Base-by-base conservation (phyloP, 352 stramenopile genomes). In the Blastocystis sp. region DNA sequence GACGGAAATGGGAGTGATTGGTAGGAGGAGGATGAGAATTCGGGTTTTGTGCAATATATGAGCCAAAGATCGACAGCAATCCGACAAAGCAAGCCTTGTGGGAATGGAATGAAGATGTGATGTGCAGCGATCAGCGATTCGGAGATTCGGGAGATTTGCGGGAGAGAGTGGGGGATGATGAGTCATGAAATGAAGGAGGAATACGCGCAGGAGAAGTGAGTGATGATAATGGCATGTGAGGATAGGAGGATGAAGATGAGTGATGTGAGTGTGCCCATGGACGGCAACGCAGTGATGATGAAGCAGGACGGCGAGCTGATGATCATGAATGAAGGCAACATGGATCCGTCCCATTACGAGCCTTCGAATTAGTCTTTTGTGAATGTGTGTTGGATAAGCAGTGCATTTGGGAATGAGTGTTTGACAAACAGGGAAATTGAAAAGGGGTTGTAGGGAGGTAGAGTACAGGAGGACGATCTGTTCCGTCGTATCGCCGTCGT, bases 381-480 rank as follows among this genome's bases (percentile, higher is more conserved):
- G 48, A 57, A 14, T 57, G 48, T 57, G 48, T 57, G 6, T 57
- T 57, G 6, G 48, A 57, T 57, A 0, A 57, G 48, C 14, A 14
- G 48, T 57, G 48, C 14, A 17, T 57, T 57, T 57, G 6, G 6
- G 6, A 14, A 57, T 57, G 48, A 57, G 6, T 57, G 48, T 57
- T 57, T 57, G 14, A 57, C 48, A 57, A 57, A 57, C 14, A 57
- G 6, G 14, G 6, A 7, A 57, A 0, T 57, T 57, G 6, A 57
- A 7, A 57, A 7, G 6, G 14, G 1, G 1, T 7, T 40, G 38
- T 24, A 71, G 38, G 1, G 14, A 14, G 14, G 21, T 40, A 2
- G 64, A 71, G 38, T 45, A 71, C 19, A 45, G 17, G 3, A 71
- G 17, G 19, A 71, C 45, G 14, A 71, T 71, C 64, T 38, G 64